phyloP scores from a whole-genome alignment of 148 eudicot genomes.

The Polygonum maritimum region DNA sequence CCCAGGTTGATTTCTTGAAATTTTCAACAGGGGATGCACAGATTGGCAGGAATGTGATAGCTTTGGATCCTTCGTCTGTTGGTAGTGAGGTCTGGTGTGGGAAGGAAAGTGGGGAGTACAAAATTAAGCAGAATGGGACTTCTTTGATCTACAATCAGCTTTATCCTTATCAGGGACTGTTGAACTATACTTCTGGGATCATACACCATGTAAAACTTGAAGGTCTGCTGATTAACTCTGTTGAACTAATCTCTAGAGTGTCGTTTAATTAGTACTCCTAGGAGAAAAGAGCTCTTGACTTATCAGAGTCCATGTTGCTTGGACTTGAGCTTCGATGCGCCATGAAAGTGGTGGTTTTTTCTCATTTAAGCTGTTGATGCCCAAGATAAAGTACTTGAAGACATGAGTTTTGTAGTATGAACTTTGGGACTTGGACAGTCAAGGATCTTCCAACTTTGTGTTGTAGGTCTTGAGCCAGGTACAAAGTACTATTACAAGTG shows the following conservation, averaged over 20 bases:
- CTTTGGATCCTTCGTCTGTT: conserved; percentile 61
- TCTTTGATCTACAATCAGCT: conserved; percentile 68
- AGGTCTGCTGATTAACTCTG: conserved; percentile 31
- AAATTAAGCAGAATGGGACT: conserved; percentile 40
- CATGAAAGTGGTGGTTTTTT: neutral
- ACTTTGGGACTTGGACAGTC: neutral
- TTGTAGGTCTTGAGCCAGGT: conserved; percentile 71
- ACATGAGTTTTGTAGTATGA: neutral
- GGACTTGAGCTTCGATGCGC: neutral
- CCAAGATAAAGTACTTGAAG: neutral
- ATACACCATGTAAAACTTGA: conserved; percentile 86
- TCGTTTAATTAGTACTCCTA: neutral
- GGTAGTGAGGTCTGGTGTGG: conserved; percentile 94
- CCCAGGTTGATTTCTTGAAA: neutral
- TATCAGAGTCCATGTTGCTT: neutral
- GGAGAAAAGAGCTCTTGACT: neutral
- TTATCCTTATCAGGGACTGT: conserved; percentile 70
- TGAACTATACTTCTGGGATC: conserved; percentile 88
- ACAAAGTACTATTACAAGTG: conserved; percentile 75
- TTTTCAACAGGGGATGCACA: conserved; percentile 56
- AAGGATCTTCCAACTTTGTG: conserved; percentile 2
- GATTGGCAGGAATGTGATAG: conserved; percentile 71
- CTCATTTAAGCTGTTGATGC: neutral
- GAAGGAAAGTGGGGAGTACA: conserved; percentile 51
- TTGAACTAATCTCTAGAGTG: no score